phyloP scores from a whole-genome alignment of 495 filamentous ascomycete genomes.

The Aspergillus wentii region DNA sequence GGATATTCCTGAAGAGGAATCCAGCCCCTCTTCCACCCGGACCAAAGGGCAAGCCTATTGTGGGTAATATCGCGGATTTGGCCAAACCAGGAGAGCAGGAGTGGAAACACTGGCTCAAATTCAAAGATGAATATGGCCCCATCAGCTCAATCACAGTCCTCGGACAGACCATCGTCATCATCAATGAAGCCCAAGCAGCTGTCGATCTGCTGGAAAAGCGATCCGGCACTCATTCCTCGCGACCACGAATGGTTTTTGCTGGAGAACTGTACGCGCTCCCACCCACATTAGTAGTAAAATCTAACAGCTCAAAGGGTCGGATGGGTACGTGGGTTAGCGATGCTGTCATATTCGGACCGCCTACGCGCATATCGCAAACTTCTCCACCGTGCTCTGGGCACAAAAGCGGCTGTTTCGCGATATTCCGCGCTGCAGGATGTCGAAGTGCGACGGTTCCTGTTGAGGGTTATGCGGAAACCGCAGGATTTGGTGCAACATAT shows the following conservation, averaged over 20 bases:
- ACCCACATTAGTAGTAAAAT: background rate
- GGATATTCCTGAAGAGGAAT: no score
- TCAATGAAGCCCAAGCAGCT: slow-evolving; percentile 35
- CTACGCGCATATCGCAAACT: slow-evolving; percentile 40
- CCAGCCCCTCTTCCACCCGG: no score
- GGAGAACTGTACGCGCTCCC: slow-evolving; percentile 29
- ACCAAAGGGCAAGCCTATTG: no score
- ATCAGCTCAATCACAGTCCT: slow-evolving; percentile 46
- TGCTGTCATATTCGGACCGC: slow-evolving; percentile 30
- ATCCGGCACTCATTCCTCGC: slow-evolving; percentile 35
- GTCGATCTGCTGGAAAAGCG: slow-evolving; percentile 40
- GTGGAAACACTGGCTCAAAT: no score
- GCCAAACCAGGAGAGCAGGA: no score
- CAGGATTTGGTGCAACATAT: slow-evolving; percentile 28
- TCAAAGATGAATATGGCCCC: no score
- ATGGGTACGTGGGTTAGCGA: slow-evolving; percentile 29
- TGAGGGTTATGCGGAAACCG: slow-evolving; percentile 31
- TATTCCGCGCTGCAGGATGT: slow-evolving; percentile 29
- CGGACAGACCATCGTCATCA: slow-evolving; percentile 42
- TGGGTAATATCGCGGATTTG: no score
- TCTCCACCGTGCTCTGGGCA: slow-evolving; percentile 24
- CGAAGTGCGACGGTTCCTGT: slow-evolving; percentile 33
- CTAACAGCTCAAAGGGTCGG: slow-evolving; percentile 17
- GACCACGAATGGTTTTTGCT: slow-evolving; percentile 28
- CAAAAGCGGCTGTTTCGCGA: slow-evolving; percentile 18